These are phyloP conservation scores for Solanum dulcamara DNA, from an alignment of 257 asterid species.

Conservation along the genomic window DNA sequence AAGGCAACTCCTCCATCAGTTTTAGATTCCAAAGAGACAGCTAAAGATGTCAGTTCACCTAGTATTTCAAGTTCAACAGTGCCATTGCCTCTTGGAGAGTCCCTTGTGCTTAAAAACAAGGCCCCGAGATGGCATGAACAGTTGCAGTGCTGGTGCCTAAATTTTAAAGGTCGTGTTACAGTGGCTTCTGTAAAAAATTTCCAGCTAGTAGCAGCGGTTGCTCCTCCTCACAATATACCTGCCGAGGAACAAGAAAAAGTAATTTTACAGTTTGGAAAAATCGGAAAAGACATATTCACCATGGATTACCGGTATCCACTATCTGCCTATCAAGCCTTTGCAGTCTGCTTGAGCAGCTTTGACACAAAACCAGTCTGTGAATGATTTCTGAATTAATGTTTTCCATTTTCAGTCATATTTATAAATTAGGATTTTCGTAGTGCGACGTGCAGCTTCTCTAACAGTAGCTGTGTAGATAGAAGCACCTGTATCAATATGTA, in stretches of 20 bases:
- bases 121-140: constrained; percentile 27
- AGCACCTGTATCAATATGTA: not conserved
- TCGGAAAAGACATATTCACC: constrained; percentile 16
- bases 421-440: not conserved
- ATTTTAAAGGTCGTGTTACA: constrained; percentile 20
- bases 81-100: not conserved
- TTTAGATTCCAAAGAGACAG: not conserved
- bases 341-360: constrained; percentile 18
- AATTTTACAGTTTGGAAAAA: constrained; percentile 20
- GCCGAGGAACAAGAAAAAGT: constrained; percentile 12
- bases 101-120: constrained; percentile 10
- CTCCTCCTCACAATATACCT: constrained; percentile 5
- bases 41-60: not conserved
- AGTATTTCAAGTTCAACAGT: not conserved
- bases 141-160: constrained; percentile 21
- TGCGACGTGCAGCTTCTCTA: not conserved
- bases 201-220: constrained; percentile 15
- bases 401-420: not conserved
- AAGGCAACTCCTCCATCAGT: not conserved
- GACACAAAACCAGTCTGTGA: constrained; percentile 24
- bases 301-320: constrained; percentile 13
- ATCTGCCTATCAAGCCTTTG: constrained; percentile 8
- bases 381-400: not conserved
- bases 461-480: not conserved
- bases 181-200: constrained; percentile 24